Conservation (phyloP, 2,329 filamentous ascomycete genomes). For the Tolypocladium cylindrosporum region DNA sequence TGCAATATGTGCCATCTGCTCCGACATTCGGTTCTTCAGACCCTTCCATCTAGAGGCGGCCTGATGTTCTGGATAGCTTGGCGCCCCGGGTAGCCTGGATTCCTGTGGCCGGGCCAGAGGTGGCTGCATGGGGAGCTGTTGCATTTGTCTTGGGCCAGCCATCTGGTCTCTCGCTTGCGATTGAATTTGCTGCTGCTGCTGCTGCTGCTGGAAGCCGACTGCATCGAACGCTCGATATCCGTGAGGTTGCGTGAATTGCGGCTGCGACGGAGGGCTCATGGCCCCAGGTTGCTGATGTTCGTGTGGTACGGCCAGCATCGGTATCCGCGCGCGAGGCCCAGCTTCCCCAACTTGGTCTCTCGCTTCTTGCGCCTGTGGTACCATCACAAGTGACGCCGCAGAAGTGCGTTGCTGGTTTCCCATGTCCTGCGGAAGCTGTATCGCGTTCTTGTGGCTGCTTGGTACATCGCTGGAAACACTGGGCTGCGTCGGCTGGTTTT, state of each 20-base stretch:
- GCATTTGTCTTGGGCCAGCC: background rate
- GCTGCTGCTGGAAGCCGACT: background rate
- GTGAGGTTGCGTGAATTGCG: background rate
- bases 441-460: background rate
- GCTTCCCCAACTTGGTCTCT: background rate
- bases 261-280: background rate
- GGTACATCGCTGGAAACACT: background rate
- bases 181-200: background rate
- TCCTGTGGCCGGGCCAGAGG: background rate
- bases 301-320: background rate
- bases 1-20: constrained; percentile 12
- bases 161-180: background rate
- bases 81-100: background rate
- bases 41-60: constrained; percentile 21
- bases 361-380: background rate
- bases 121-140: background rate
- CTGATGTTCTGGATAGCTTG: background rate
- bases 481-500: background rate
- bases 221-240: background rate
- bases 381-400: background rate
- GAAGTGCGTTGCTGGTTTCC: background rate
- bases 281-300: background rate
- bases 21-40: constrained; percentile 20
- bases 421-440: background rate
- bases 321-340: background rate